Conservation (phyloP, 441 rosid genomes). For the Manihot esculenta region DNA sequence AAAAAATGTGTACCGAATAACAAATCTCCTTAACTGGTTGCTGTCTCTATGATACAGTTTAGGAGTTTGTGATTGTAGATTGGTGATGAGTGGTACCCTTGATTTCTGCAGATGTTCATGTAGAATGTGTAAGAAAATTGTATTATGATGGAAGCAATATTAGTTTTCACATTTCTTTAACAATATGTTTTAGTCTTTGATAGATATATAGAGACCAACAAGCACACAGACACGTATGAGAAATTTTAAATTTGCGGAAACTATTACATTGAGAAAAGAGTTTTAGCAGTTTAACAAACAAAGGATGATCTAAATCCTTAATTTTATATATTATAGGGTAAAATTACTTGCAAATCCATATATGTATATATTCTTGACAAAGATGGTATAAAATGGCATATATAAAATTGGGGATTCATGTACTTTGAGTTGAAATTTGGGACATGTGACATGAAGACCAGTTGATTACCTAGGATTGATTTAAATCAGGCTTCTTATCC, state of each 20-base stretch:
- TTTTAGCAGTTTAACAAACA: background rate
- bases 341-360: background rate
- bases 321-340: background rate
- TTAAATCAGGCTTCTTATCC: background rate
- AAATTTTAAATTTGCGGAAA: no score
- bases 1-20: background rate
- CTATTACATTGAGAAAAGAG: no score
- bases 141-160: no score
- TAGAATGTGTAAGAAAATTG: no score
- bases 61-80: no score
- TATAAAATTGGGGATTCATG: background rate
- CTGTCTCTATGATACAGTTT: no score
- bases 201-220: no score
- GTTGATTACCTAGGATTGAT: background rate
- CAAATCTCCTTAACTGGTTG: no score
- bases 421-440: background rate
- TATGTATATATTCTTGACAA: background rate
- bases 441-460: background rate
- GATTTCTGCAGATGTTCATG: background rate
- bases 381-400: background rate
- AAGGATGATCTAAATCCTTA: background rate
- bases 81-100: no score
- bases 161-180: no score
- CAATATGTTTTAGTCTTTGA: no score
- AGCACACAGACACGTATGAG: no score